These are phyloP conservation scores for Sporothrix protearum DNA, from an alignment of 2,329 filamentous ascomycete species.

Conservation along the genomic window DNA sequence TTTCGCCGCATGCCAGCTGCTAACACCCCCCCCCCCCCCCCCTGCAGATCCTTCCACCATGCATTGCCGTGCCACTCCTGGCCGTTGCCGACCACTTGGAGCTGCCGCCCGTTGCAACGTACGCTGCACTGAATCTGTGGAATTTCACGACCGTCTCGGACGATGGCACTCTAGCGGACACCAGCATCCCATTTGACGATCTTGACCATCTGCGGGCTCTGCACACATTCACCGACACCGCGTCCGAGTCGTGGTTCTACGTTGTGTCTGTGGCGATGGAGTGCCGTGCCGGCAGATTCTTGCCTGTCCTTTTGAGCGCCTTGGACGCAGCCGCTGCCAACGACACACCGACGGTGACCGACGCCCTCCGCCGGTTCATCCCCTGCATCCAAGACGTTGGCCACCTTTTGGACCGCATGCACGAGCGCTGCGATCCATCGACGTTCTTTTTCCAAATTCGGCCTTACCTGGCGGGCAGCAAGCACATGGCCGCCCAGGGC, in stretches of 20 bases:
- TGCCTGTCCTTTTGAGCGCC: slow-evolving; percentile 74
- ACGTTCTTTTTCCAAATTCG: slow-evolving; percentile 87
- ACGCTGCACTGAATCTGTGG: slow-evolving; percentile 83
- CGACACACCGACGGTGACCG: slow-evolving; percentile 49
- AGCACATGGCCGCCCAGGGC: slow-evolving; percentile 77
- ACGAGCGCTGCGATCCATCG: slow-evolving; percentile 80
- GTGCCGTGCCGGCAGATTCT: slow-evolving; percentile 68
- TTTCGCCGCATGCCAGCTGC: not conserved
- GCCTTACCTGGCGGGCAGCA: slow-evolving; percentile 84
- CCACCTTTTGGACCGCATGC: slow-evolving; percentile 72
- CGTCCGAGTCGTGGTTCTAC: slow-evolving; percentile 94
- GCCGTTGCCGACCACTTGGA: slow-evolving; percentile 68
- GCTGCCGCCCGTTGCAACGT: slow-evolving; percentile 85
- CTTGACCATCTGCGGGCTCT: slow-evolving; percentile 68
- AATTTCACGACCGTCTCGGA: slow-evolving; percentile 57
- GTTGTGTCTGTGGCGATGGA: slow-evolving; percentile 86
- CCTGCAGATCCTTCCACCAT: slow-evolving; percentile 52
- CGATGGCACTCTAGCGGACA: not conserved
- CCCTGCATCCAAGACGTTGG: slow-evolving; percentile 66
- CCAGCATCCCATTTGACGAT: slow-evolving; percentile 45
- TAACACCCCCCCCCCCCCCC: too few relatives aligned
- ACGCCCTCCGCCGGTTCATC: slow-evolving; percentile 61
- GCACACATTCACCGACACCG: slow-evolving; percentile 81
- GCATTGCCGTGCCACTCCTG: slow-evolving; percentile 74
- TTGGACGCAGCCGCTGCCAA: slow-evolving; percentile 63